Evolutionary conservation across 225 moss, liverwort and hornwort species (phyloP).

Genomic region (Bryum argenteum): DNA sequence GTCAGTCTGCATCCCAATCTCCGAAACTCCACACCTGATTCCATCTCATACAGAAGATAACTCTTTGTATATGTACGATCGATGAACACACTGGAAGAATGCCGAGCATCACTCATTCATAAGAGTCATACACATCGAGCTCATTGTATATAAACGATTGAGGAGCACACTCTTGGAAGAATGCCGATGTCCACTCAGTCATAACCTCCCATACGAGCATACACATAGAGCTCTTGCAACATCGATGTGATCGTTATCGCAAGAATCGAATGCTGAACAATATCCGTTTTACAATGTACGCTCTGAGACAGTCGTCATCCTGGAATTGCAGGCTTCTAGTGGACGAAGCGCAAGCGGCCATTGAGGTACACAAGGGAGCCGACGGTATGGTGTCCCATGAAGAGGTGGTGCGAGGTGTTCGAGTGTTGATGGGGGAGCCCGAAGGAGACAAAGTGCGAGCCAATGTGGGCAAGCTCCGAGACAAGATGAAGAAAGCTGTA

Average conservation of each 20-base stretch:
- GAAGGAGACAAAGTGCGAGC: slow-evolving; percentile 26
- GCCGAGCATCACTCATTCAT: too few relatives aligned
- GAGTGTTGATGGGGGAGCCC: slow-evolving; percentile 35
- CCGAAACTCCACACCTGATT: neutral
- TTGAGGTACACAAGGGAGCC: slow-evolving; percentile 35
- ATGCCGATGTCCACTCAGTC: too few relatives aligned
- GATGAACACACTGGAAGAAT: too few relatives aligned
- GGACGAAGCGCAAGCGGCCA: slow-evolving; percentile 35
- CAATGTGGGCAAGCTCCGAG: slow-evolving; percentile 36
- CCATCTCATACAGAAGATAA: neutral
- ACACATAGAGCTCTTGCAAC: too few relatives aligned
- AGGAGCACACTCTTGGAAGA: too few relatives aligned
- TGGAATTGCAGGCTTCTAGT: slow-evolving; percentile 41
- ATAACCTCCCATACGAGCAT: too few relatives aligned
- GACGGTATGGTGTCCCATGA: slow-evolving; percentile 23
- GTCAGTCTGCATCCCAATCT: neutral
- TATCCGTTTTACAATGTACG: neutral
- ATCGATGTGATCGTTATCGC: too few relatives aligned
- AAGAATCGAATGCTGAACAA: too few relatives aligned
- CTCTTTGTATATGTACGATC: too few relatives aligned
- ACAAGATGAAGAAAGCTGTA: slow-evolving; percentile 29
- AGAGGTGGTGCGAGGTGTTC: slow-evolving; percentile 37
- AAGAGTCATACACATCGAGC: too few relatives aligned
- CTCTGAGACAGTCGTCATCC: neutral
- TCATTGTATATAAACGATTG: too few relatives aligned